phyloP scores from a whole-genome alignment of 805 yeast genomes.

The Starmera pachycereana region DNA sequence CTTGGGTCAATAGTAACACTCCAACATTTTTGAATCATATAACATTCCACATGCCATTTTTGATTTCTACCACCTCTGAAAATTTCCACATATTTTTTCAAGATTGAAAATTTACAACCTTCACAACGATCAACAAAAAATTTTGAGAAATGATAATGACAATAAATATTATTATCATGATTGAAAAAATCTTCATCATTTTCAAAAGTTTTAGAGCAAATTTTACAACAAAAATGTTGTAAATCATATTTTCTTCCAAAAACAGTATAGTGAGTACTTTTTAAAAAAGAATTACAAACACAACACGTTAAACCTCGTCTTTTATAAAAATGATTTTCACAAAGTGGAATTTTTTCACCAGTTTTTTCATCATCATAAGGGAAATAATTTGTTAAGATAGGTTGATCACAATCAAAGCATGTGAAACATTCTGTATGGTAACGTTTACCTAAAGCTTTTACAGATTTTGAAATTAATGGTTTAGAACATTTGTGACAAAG shows the following conservation, averaged over 20 bases:
- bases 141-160: constrained; percentile 88
- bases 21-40: constrained; percentile 97
- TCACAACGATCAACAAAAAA: constrained; percentile 81
- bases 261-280: constrained; percentile 93
- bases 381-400: constrained; percentile 81
- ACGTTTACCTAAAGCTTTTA: constrained; percentile 70
- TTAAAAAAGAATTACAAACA: constrained; percentile 72
- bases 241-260: constrained; percentile 86
- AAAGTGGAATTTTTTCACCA: constrained; percentile 47
- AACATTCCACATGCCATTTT: constrained; percentile 99
- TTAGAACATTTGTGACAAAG: constrained; percentile 28
- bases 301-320: constrained; percentile 78
- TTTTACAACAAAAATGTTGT: constrained; percentile 88
- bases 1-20: constrained; percentile 67
- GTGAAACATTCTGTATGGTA: constrained; percentile 84
- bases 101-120: constrained; percentile 85
- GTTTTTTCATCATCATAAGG: constrained; percentile 47
- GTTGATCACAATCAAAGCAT: constrained; percentile 75
- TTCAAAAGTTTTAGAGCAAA: constrained; percentile 80
- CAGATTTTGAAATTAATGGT: constrained; percentile 62
- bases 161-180: constrained; percentile 70
- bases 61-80: constrained; percentile 85
- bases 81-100: constrained; percentile 90
- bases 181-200: constrained; percentile 89
- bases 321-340: constrained; percentile 89